phyloP scores from a whole-genome alignment of 192 early-diverging fungal genomes.

The Entomortierella lignicola region DNA sequence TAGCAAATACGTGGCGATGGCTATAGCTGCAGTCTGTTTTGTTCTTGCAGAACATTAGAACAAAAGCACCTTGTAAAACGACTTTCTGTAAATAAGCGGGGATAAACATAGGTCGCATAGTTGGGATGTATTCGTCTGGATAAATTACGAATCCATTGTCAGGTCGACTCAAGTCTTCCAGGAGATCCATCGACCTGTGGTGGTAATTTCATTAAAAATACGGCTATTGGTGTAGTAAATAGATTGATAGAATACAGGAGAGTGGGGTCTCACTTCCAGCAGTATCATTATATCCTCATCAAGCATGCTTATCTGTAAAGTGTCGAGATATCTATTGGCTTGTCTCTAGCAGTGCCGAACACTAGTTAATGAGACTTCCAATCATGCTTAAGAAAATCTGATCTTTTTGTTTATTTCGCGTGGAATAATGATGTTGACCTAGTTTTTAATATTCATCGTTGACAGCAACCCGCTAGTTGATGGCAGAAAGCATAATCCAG shows the following conservation, averaged over 20 bases:
- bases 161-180: not conserved
- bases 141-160: not conserved
- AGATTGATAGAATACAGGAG: too few species aligned
- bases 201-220: constrained; percentile 16
- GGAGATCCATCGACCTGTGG: constrained; percentile 4
- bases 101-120: not conserved
- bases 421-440: not conserved
- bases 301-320: not conserved
- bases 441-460: not conserved
- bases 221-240: too few species aligned
- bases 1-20: constrained; percentile 6
- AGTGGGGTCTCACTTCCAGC: not conserved
- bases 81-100: constrained; percentile 32
- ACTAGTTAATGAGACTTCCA: constrained; percentile 6
- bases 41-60: constrained; percentile 15
- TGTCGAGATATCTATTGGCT: not conserved
- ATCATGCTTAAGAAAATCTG: not conserved
- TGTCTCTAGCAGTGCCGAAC: not conserved
- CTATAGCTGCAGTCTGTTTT: constrained; percentile 8
- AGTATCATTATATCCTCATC: not conserved
- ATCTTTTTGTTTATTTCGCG: not conserved
- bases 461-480: too few species aligned
- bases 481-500: not conserved
- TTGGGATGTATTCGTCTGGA: constrained; percentile 4
- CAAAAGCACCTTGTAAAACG: constrained; percentile 28